Evolutionary conservation across 176 grass and related monocot genomes (phyloP), one percentile per base, ranked within the genome.

Genomic region (Zea mays): DNA sequence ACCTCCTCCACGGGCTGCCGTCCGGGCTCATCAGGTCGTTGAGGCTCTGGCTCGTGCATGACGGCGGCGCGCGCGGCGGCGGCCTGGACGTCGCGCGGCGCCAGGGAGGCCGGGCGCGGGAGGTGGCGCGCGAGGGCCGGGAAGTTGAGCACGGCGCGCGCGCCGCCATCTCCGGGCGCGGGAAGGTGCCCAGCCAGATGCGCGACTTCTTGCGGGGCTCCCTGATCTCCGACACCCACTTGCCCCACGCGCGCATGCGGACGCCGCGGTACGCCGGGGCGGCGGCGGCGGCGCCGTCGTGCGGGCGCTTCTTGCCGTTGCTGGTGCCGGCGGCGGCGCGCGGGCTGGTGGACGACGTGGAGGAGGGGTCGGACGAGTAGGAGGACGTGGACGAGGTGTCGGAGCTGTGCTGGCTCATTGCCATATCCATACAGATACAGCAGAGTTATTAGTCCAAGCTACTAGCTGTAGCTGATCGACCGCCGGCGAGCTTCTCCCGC

Each of bases 201-300:
- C 95, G 87, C 6, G 95, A 98, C 87, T 98, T 94, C 91, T 98
- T 98, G 11, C 95, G 90, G 11, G 95, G 95, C 81, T 98, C 91
- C 66, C 95, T 84, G 80, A 98, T 98, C 89, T 98, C 95, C 17
- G 95, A 94, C 55, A 98, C 95, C 95, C 95, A 98, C 83, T 93
- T 93, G 5, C 95, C 95, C 95, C 95, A 98, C 64, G 79, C 88
- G 3, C 95, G 75, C 82, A 92, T 98, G 62, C 95, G 78, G 41
- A 98, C 92, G 45, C 95, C 95, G 5, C 88, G 80, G 84, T 90
- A 97, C 41, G 89, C 43, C 38, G 82, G 71, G 14, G 41, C 14
- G 27, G 27, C 27, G 40, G 38, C 46, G 6, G n/a, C 27, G 5
- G 0, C 52, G 2, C 2, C 54, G 37, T 0, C 64, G 38, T 5